Percentiles rank a stretch among this genome's conserved stretches.
phyloP scores from a whole-genome alignment of 2,329 filamentous ascomycete species.

The Corniculantispora saksenae region DNA sequence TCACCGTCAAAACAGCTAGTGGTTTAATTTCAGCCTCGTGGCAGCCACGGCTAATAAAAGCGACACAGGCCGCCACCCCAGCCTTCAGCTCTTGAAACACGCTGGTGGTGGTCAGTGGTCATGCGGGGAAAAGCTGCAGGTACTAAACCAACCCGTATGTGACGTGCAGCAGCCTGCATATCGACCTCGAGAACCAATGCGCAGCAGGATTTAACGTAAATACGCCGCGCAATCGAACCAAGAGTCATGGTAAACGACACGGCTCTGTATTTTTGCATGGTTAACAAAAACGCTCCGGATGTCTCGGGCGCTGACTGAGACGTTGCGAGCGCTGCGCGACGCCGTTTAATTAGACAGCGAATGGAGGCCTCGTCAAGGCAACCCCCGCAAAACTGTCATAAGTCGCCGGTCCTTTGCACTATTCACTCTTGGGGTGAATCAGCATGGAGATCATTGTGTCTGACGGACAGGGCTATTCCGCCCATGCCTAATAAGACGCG shows the following conservation, averaged over 20 bases:
- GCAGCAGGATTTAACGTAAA: not conserved
- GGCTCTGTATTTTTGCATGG: too few relatives aligned
- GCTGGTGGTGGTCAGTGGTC: too few relatives aligned
- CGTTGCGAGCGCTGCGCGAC: not conserved
- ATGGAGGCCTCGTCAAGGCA: not conserved
- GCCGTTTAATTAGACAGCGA: not conserved
- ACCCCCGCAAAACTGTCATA: not conserved
- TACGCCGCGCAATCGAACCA: not conserved
- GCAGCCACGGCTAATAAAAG: not conserved
- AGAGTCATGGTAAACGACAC: not conserved
- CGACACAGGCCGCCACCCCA: not conserved
- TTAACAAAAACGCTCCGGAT: not conserved
- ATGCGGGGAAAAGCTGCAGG: conserved; percentile 2
- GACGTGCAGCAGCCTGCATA: not conserved
- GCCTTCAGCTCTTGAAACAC: conserved; percentile 14
- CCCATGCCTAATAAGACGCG: too few relatives aligned
- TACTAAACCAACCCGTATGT: not conserved
- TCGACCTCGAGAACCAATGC: not conserved
- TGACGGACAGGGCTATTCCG: not conserved
- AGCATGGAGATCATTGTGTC: not conserved
- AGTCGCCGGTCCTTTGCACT: not conserved
- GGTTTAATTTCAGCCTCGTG: conserved; percentile 2
- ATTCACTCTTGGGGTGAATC: not conserved
- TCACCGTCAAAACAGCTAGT: not conserved
- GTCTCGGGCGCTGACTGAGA: not conserved